Evolutionary conservation across 1,284 basidiomycete species (phyloP).

Genomic region (Leccinum angustisporum): DNA sequence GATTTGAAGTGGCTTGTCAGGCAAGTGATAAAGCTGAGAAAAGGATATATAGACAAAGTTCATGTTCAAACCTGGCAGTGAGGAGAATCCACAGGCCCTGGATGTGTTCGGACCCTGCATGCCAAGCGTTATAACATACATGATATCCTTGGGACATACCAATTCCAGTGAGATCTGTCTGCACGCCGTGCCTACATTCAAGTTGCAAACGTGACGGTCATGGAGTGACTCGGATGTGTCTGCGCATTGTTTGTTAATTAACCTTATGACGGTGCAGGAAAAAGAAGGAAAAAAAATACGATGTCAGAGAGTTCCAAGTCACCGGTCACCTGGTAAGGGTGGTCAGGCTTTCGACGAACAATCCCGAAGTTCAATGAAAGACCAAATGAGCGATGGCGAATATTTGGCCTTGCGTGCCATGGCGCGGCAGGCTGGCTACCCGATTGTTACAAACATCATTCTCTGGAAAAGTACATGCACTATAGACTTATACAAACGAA

Average conservation of each 20-base stretch:
- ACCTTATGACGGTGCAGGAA: neutral
- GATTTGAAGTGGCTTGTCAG: slow-evolving; percentile 48
- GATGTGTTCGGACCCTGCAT: slow-evolving; percentile 61
- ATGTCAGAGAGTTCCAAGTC: neutral
- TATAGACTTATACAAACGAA: neutral
- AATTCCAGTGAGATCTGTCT: neutral
- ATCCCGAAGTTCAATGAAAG: neutral
- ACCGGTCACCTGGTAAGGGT: neutral
- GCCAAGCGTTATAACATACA: slow-evolving; percentile 34
- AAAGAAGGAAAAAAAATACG: neutral
- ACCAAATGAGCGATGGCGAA: neutral
- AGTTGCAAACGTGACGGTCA: neutral
- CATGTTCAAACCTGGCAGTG: slow-evolving; percentile 19
- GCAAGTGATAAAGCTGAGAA: slow-evolving; percentile 14
- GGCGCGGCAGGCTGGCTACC: neutral
- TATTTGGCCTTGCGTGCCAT: neutral
- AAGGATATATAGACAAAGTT: slow-evolving; percentile 43
- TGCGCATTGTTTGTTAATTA: neutral
- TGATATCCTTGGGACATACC: neutral
- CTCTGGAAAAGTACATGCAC: neutral
- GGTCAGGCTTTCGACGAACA: neutral
- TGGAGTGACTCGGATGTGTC: neutral
- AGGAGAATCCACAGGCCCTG: slow-evolving; percentile 58
- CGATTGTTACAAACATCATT: neutral
- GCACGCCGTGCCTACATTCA: neutral